A percentile compares a stretch with the other conserved stretches of the same genome.
These are phyloP conservation scores for Phaseolus lunatus DNA, from an alignment of 306 rosid species.

Conservation along the genomic window DNA sequence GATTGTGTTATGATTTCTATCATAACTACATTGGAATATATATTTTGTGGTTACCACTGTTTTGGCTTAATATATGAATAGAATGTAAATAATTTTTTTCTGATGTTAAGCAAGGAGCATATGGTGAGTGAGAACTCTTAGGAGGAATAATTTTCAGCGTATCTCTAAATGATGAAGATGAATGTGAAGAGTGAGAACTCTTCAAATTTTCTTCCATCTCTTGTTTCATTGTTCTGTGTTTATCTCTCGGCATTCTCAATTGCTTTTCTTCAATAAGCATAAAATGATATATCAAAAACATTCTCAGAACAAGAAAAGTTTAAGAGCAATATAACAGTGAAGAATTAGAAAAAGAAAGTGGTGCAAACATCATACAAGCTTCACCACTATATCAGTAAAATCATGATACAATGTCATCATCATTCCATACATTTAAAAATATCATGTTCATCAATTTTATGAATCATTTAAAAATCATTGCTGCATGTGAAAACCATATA, in stretches of 20 bases:
- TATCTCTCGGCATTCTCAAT: slow-evolving; percentile 4
- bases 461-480: not conserved
- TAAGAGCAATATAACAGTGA: not conserved
- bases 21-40: not conserved
- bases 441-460: too few species aligned
- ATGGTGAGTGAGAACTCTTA: too few species aligned
- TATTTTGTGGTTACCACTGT: not conserved
- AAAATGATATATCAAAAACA: not conserved
- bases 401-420: not conserved
- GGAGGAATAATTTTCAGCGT: not conserved
- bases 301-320: not conserved
- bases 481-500: not conserved
- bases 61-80: not conserved
- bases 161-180: not conserved
- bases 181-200: not conserved
- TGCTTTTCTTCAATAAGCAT: not conserved
- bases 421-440: too few species aligned
- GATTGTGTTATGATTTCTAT: not conserved
- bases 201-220: too few species aligned
- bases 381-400: too few species aligned
- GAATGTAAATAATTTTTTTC: not conserved
- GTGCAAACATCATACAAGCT: not conserved
- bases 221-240: too few species aligned
- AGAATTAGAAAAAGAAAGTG: not conserved
- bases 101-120: not conserved